Evolutionary conservation across 768 basidiomycete genomes (phyloP).

Genomic region (Mycena kentingensis): DNA sequence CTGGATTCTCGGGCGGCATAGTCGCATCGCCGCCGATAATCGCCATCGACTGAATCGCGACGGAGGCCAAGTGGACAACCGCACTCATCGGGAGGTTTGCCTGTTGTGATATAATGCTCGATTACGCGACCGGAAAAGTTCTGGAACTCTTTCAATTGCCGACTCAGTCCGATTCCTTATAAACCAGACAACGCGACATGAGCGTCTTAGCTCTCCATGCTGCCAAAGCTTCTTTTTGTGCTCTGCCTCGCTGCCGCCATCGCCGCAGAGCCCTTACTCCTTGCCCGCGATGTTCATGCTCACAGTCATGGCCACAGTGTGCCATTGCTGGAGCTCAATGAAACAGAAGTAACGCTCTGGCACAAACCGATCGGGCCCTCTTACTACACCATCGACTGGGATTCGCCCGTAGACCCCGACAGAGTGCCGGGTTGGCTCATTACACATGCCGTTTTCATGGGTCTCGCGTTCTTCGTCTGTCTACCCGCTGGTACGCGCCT

Average conservation of each 20-base stretch:
- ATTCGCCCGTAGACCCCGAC: slow-evolving; percentile 45
- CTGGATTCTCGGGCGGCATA: too few species aligned
- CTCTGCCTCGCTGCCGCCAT: slow-evolving; percentile 22
- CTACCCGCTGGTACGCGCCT: slow-evolving; percentile 77
- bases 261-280: slow-evolving; percentile 20
- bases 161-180: too few species aligned
- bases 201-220: too few species aligned
- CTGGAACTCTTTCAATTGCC: too few species aligned
- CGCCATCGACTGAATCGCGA: too few species aligned
- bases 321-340: slow-evolving; percentile 69
- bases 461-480: slow-evolving; percentile 77
- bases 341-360: slow-evolving; percentile 64
- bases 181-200: too few species aligned
- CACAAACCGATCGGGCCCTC: slow-evolving; percentile 77
- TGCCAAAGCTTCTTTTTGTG: too few species aligned
- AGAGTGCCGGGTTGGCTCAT: slow-evolving; percentile 73
- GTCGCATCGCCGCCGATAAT: too few species aligned
- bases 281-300: slow-evolving; percentile 40
- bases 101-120: too few species aligned
- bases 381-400: slow-evolving; percentile 81
- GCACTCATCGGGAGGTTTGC: too few species aligned
- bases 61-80: too few species aligned
- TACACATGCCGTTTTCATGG: slow-evolving; percentile 74
- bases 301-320: slow-evolving; percentile 52
- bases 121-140: too few species aligned